phyloP scores from a whole-genome alignment of 2,329 filamentous ascomycete species.

The Aspergillus brasiliensis region DNA sequence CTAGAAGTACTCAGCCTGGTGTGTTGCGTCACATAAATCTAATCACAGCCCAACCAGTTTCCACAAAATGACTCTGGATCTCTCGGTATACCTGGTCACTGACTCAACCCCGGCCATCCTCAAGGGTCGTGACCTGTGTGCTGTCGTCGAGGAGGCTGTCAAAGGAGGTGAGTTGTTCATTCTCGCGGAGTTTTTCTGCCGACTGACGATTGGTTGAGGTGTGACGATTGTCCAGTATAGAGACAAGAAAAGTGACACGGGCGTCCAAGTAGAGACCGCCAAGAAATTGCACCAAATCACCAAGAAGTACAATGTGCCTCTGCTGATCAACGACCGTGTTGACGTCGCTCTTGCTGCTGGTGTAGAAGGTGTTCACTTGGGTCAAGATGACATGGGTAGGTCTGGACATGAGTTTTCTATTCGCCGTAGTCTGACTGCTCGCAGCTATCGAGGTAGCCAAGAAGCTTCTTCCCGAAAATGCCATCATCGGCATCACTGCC shows the following conservation, averaged over 20 bases:
- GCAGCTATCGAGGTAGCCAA: conserved; percentile 67
- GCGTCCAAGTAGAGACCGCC: conserved; percentile 69
- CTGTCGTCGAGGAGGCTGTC: conserved; percentile 74
- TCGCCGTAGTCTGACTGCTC: conserved; percentile 7
- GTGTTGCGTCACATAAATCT: neutral
- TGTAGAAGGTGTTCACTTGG: conserved; percentile 90
- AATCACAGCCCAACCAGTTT: neutral
- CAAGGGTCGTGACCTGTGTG: conserved; percentile 66
- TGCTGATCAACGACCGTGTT: conserved; percentile 90
- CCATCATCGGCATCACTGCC: conserved; percentile 89
- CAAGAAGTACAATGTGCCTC: conserved; percentile 66
- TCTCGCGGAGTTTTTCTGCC: neutral
- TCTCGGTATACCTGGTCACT: conserved; percentile 86
- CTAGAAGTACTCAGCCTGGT: neutral
- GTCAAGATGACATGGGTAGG: conserved; percentile 87
- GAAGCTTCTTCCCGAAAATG: conserved; percentile 69
- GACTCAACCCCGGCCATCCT: conserved; percentile 88
- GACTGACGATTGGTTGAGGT: conserved; percentile 42
- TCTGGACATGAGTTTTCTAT: neutral
- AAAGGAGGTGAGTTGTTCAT: conserved; percentile 61
- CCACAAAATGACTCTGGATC: conserved; percentile 60
- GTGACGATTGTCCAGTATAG: conserved; percentile 87
- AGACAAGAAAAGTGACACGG: conserved; percentile 81
- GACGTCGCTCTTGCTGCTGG: conserved; percentile 84
- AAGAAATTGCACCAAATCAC: conserved; percentile 72